Evolutionary conservation across 2,329 filamentous ascomycete species (phyloP), one percentile per base, ranked within the genome.

Genomic region (Claviceps humidiphila): DNA sequence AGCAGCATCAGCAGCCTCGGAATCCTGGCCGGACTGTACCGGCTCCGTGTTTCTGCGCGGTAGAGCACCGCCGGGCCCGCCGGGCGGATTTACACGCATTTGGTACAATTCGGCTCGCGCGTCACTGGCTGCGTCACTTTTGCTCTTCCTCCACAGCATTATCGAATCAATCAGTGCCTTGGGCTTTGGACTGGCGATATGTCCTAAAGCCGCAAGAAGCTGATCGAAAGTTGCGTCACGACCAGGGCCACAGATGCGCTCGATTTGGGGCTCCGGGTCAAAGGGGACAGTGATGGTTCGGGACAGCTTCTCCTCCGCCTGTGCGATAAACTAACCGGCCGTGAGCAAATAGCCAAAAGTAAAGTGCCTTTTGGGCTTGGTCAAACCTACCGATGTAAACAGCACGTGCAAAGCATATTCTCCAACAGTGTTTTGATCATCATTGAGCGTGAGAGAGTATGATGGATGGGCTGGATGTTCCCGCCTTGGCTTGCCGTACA

Each of bases 391-490:
- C 55, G 90, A 89, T 58, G 93, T 97, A 69, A 97, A 96, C 44
- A 98, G 74, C 60, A 97, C 91, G 68, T 97, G 91, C 55, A 98
- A 74, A 20, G 93, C 93, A 77, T 95, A 97, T 73, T 98, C 93
- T 52, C 89, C 90, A n/a, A 96, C 90, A 0, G 90, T 96, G 68
- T 91, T 95, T 58, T 85, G 80, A 57, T 95, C 88, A 51, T 85
- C 80, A 59, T 81, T 80, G 59, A 82, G 75, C 60, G 84, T 80
- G 52, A 81, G 77, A 49, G 84, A 91, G 61, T 89, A 83, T 16
- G 87, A 87, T 59, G 83, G 84, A 62, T 90, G 82, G 62, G 86
- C 84, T 6, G 76, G 73, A 64, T 88, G 84, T 56, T 89, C 85
- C 61, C 84, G 80, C 58, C 84, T 81, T 47, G 79, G 73, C 65